Conservation (phyloP, 2,329 filamentous ascomycete species). For the Trichoderma koningiopsis region DNA sequence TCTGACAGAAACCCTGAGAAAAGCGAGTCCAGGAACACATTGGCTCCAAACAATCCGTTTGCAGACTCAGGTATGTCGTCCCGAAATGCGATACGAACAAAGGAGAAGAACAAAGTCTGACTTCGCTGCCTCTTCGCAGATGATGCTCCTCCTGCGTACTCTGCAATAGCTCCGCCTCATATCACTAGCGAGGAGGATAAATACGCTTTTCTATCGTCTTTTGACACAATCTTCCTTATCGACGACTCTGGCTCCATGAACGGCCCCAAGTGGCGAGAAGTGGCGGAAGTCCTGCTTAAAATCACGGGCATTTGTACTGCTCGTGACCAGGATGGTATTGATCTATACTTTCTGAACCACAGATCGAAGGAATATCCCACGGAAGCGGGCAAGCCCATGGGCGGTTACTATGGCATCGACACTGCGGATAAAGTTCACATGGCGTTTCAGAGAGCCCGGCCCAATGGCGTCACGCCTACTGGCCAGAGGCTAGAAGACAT, state of each 20-base stretch:
- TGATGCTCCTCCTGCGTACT: constrained; percentile 43
- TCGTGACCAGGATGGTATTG: constrained; percentile 82
- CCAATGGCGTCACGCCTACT: constrained; percentile 71
- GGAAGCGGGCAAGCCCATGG: constrained; percentile 41
- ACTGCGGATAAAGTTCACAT: constrained; percentile 57
- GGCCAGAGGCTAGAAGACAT: constrained; percentile 72
- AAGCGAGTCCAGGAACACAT: not conserved
- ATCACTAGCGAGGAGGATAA: constrained; percentile 59
- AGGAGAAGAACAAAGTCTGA: not conserved
- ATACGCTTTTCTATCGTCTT: constrained; percentile 74
- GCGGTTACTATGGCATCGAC: constrained; percentile 67
- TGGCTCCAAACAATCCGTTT: constrained; percentile 25
- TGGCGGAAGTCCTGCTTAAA: constrained; percentile 65
- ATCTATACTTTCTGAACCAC: constrained; percentile 89
- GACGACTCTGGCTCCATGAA: constrained; percentile 91
- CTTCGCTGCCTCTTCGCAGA: not conserved
- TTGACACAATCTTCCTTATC: constrained; percentile 88
- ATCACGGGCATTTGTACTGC: constrained; percentile 81
- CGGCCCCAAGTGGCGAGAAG: constrained; percentile 74
- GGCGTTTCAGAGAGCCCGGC: constrained; percentile 72
- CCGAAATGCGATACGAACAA: not conserved
- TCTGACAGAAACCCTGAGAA: not conserved
- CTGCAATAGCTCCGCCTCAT: constrained; percentile 28
- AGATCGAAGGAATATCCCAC: constrained; percentile 42
- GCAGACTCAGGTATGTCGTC: not conserved